phyloP scores from a whole-genome alignment of 495 filamentous ascomycete species.

The Lophium mytilinum region DNA sequence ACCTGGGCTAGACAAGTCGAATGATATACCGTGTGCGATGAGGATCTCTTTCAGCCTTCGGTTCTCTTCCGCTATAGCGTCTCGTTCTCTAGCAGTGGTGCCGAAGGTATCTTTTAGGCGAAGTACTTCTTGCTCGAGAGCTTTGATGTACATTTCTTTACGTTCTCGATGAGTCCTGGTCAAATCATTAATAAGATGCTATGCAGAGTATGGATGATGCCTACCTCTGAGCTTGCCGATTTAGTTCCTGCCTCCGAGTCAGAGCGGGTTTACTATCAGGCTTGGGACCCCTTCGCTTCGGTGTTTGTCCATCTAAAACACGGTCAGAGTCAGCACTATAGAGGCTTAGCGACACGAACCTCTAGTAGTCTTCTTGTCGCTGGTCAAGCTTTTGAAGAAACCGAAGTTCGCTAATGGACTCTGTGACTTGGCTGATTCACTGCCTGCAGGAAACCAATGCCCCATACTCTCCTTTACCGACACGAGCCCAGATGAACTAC shows the following conservation, averaged over 20 bases:
- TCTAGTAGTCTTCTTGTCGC: slow-evolving; percentile 51
- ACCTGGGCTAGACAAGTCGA: slow-evolving; percentile 28
- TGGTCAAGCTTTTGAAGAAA: slow-evolving; percentile 52
- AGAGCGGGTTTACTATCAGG: slow-evolving; percentile 92
- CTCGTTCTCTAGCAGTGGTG: slow-evolving; percentile 56
- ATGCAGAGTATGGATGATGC: neutral
- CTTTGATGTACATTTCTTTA: slow-evolving; percentile 91
- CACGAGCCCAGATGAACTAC: slow-evolving; percentile 21
- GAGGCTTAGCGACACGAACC: slow-evolving; percentile 29
- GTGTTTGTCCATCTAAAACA: slow-evolving; percentile 66
- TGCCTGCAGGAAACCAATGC: slow-evolving; percentile 24
- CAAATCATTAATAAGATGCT: slow-evolving; percentile 2
- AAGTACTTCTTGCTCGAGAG: slow-evolving; percentile 82
- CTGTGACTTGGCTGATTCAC: slow-evolving; percentile 36
- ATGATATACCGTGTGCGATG: slow-evolving; percentile 60
- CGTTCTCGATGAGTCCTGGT: slow-evolving; percentile 86
- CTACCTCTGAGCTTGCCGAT: slow-evolving; percentile 92
- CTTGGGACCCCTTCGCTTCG: slow-evolving; percentile 88
- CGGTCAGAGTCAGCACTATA: neutral
- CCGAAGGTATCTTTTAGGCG: slow-evolving; percentile 59
- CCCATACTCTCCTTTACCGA: slow-evolving; percentile 23
- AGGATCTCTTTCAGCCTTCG: slow-evolving; percentile 67
- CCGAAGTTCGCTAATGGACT: slow-evolving; percentile 48
- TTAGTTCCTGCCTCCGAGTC: slow-evolving; percentile 89
- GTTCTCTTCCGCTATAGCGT: slow-evolving; percentile 64